Evolutionary conservation across 2,329 filamentous ascomycete genomes (phyloP), one percentile per base, ranked within the genome.

Genomic region (Talaromyces sp.): DNA sequence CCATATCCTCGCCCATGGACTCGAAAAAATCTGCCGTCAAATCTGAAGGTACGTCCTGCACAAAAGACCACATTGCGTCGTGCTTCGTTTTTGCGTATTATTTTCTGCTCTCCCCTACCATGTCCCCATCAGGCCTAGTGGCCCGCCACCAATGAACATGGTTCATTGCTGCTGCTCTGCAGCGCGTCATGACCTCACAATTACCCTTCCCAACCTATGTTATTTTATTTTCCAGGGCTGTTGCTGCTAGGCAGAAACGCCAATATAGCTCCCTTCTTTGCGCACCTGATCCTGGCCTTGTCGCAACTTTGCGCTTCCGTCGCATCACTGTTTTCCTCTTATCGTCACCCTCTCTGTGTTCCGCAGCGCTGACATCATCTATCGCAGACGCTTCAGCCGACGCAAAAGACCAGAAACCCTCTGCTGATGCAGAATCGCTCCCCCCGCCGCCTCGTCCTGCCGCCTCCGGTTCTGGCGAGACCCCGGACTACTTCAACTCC

Each of bases 401-500:
- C 34, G 63, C 62, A 58, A 74, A 75, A 64, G 72, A 75, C n/a
- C 65, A 65, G 23, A 75, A 77, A 61, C 68, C 72, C 18, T 65
- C 67, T 65, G 56, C 53, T 18, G 68, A 67, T 10, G 63, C 52
- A 33, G 71, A 72, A 77, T 86, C 88, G 61, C 83, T 91, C 71
- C 87, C 88, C 67, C 88, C 89, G 68, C 88, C 89, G 61, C 89
- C 88, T 63, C 87, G 88, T 76, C 79, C 79, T 60, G 73, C 74
- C 57, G 70, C 69, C 55, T 85, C 87, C 60, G 79, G 78, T 65
- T 77, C 79, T 62, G 76, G 78, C 61, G 83, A 87, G 68, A 85
- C 85, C 8, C 83, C 86, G 54, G 89, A 92, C 71, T 91, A 89
- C 76, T 92, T 91, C 75, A 83, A 84, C 58, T 82, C 80, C 62